Conservation (phyloP, 2,329 filamentous ascomycete species). For the Acrocalymma vagum region DNA sequence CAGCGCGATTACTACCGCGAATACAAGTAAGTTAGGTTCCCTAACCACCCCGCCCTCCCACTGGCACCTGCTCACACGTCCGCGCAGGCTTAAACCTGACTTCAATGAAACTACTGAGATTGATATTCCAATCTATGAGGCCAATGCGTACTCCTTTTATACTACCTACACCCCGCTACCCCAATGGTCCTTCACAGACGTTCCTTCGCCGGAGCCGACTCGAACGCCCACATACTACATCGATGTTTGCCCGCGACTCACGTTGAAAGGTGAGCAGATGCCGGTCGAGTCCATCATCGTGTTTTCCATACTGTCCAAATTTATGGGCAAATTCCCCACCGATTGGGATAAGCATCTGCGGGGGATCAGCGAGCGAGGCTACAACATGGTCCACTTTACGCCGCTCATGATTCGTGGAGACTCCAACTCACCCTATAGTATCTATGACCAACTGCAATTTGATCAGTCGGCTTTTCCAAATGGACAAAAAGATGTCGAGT, state of each 20-base stretch:
- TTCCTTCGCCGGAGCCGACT: constrained; percentile 63
- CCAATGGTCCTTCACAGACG: constrained; percentile 70
- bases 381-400: constrained; percentile 99
- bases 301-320: constrained; percentile 96
- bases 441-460: constrained; percentile 91
- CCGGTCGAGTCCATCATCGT: constrained; percentile 88
- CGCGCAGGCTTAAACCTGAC: constrained; percentile 80
- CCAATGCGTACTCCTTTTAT: constrained; percentile 94
- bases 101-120: constrained; percentile 94
- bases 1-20: constrained; percentile 81
- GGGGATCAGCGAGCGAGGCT: constrained; percentile 88
- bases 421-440: constrained; percentile 97
- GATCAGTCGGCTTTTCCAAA: constrained; percentile 83
- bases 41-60: neutral
- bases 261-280: constrained; percentile 75
- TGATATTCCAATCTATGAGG: constrained; percentile 81
- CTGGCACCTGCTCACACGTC: constrained; percentile 17
- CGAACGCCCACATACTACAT: constrained; percentile 87
- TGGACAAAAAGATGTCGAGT: constrained; percentile 82
- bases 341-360: constrained; percentile 91
- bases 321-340: constrained; percentile 90
- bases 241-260: constrained; percentile 85
- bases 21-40: constrained; percentile 77
- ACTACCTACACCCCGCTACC: constrained; percentile 90
- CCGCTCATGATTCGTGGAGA: constrained; percentile 86